Base-by-base conservation (phyloP, 2,329 filamentous ascomycete species). In the Knufia petricola region DNA sequence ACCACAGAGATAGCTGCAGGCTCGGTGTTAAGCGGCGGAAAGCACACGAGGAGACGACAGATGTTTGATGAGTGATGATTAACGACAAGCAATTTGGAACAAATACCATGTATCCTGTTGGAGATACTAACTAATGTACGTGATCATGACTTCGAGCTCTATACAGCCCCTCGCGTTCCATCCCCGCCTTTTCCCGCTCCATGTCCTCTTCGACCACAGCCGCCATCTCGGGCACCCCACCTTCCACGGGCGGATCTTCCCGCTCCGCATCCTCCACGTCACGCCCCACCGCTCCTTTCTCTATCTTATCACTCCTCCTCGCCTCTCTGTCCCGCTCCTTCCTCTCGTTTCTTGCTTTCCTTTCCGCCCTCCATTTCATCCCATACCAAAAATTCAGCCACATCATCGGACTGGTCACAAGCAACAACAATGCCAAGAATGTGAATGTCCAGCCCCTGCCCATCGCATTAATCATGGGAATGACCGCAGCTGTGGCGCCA, bases 401-500 rank as follows among this genome's bases (percentile, higher is more conserved):
- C 42, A 62, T 58, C 58, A 53, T 59, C 49, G 59, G 64, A 46
- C 58, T 61, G 37, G 63, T 65, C 52, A 55, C 64, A 43, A 64
- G 53, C 49, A 61, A 61, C 36, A 66, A 64, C 30, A 64, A 56
- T 3, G 60, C 61, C 20, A 71, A 50, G 1, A 66, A 58, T 0
- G 67, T 71, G 50, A 65, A 70, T 1, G 66, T 62, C 53, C 73
- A 71, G 0, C 73, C 74, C 38, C 69, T 66, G 0, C 70, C 73
- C 37, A 74, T 64, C 1, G 58, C 61, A 45, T 70, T 62, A 4
- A 76, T 66, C 60, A 78, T 64, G 0, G 73, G 73, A 60, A 74
- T 69, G 2, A 76, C 63, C 9, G 71, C 67, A 17, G 69, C 72
- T 0, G 73, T 76, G 0, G 71, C 72, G 0, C 68, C 73, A 0